Evolutionary conservation across 2,329 filamentous ascomycete species (phyloP).

Genomic region (Zarea fungicola): DNA sequence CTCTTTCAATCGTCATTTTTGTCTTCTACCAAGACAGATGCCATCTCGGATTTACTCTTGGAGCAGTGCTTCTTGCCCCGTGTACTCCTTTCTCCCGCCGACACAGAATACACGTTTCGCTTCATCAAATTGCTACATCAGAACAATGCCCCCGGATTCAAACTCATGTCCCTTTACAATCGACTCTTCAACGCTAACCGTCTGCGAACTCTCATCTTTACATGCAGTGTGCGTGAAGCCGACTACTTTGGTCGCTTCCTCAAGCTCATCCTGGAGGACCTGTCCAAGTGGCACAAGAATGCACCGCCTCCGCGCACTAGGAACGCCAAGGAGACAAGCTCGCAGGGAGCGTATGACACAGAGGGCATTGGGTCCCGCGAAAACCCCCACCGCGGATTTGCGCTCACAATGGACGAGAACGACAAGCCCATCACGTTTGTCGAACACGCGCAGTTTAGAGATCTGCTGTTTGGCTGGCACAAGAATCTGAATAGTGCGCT

Average conservation of each 20-base stretch:
- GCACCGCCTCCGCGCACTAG: constrained; percentile 46
- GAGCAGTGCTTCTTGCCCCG: constrained; percentile 93
- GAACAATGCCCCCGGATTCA: constrained; percentile 78
- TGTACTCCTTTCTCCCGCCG: constrained; percentile 73
- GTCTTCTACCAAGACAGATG: constrained; percentile 56
- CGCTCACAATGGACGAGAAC: constrained; percentile 59
- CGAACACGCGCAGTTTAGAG: constrained; percentile 80
- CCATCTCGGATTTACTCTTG: constrained; percentile 69
- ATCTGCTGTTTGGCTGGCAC: constrained; percentile 87
- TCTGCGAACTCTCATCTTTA: constrained; percentile 77
- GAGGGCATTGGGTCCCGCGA: constrained; percentile 56
- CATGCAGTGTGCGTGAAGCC: constrained; percentile 83
- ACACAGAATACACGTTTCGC: constrained; percentile 83
- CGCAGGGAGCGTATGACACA: constrained; percentile 73
- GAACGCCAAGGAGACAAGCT: constrained; percentile 30
- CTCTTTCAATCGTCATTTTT: constrained; percentile 79
- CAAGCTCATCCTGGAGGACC: constrained; percentile 72
- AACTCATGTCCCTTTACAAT: constrained; percentile 76
- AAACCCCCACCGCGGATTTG: constrained; percentile 68
- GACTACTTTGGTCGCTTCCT: constrained; percentile 92
- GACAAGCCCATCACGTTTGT: constrained; percentile 67
- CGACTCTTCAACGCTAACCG: constrained; percentile 79
- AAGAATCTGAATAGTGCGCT: constrained; percentile 73
- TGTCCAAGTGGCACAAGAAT: constrained; percentile 79
- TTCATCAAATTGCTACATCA: constrained; percentile 85